A percentile compares a stretch with the other conserved stretches of the same genome.
Evolutionary conservation across 1,284 basidiomycete genomes (phyloP).

Genomic region (Filobasidium uniguttulatum): DNA sequence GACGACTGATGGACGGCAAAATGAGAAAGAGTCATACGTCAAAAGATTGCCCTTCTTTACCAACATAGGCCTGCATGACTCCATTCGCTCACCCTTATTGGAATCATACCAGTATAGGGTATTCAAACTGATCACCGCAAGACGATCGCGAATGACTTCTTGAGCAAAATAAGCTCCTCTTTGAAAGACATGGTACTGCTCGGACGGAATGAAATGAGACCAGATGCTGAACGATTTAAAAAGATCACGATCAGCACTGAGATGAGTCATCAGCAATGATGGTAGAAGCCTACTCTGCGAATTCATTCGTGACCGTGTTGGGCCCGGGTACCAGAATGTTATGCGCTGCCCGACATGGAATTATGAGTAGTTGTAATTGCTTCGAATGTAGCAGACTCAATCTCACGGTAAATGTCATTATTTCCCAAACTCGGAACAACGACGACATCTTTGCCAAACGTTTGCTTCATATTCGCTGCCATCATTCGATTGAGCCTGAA

Average conservation of each 20-base stretch:
- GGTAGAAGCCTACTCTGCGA: conserved; percentile 45
- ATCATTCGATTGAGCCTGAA: conserved; percentile 59
- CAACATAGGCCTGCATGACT: conserved; percentile 5
- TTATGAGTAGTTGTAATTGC: background rate
- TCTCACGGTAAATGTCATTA: conserved; percentile 76
- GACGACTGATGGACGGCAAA: too few species aligned
- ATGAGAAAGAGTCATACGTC: conserved; percentile 6
- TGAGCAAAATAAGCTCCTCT: conserved; percentile 70
- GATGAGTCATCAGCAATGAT: too few species aligned
- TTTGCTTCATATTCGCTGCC: conserved; percentile 53
- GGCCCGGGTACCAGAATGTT: conserved; percentile 51
- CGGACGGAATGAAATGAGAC: conserved; percentile 68
- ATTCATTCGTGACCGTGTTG: conserved; percentile 62
- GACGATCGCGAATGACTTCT: conserved; percentile 61
- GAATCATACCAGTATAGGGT: conserved; percentile 86
- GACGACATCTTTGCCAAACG: conserved; percentile 60
- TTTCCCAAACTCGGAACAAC: conserved; percentile 71
- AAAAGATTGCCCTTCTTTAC: conserved; percentile 30
- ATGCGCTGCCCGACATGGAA: conserved; percentile 38
- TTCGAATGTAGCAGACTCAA: conserved; percentile 7
- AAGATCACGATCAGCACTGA: background rate
- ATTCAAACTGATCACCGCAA: conserved; percentile 76
- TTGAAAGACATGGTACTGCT: conserved; percentile 64
- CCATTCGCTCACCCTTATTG: conserved; percentile 54
- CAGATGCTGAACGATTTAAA: conserved; percentile 49